A percentile compares a stretch with the other conserved stretches of the same genome.
Evolutionary conservation across 2,329 filamentous ascomycete species (phyloP).

Genomic region (Hypomyces perniciosus): DNA sequence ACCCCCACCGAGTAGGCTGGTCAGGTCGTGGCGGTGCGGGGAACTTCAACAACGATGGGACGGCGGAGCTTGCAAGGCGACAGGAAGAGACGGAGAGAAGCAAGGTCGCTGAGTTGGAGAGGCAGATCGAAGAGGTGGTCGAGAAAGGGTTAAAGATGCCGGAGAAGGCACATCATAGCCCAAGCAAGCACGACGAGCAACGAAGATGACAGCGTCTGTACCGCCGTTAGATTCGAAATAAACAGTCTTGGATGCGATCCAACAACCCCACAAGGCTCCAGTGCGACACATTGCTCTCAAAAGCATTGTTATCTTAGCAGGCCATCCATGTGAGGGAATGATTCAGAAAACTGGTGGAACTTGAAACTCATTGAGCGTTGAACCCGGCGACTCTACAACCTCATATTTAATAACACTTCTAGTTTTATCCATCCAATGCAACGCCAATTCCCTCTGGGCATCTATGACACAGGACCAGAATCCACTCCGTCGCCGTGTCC

Average conservation of each 20-base stretch:
- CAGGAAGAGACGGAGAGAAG: conserved; percentile 24
- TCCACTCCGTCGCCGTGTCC: too few relatives aligned
- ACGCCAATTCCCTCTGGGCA: too few relatives aligned
- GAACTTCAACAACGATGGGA: conserved; percentile 39
- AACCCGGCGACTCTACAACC: too few relatives aligned
- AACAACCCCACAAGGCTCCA: background rate
- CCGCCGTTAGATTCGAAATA: too few relatives aligned
- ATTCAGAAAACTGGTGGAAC: too few relatives aligned
- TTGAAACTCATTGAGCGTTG: too few relatives aligned
- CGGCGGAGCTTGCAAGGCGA: conserved; percentile 23
- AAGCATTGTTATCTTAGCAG: too few relatives aligned
- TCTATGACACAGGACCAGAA: too few relatives aligned
- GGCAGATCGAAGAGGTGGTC: conserved; percentile 39
- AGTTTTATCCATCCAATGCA: too few relatives aligned
- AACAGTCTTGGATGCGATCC: background rate
- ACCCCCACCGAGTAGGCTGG: conserved; percentile 17
- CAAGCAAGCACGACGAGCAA: conserved; percentile 12
- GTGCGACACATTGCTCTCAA: background rate
- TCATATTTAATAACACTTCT: too few relatives aligned
- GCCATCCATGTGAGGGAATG: too few relatives aligned
- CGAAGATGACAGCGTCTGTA: background rate
- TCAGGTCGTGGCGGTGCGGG: conserved; percentile 52
- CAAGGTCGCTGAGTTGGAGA: conserved; percentile 32
- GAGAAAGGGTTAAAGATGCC: conserved; percentile 43
- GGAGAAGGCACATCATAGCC: conserved; percentile 35